These are phyloP conservation scores for Thalassiosira exigua DNA, from an alignment of 352 stramenopile genomes.

Conservation along the genomic window DNA sequence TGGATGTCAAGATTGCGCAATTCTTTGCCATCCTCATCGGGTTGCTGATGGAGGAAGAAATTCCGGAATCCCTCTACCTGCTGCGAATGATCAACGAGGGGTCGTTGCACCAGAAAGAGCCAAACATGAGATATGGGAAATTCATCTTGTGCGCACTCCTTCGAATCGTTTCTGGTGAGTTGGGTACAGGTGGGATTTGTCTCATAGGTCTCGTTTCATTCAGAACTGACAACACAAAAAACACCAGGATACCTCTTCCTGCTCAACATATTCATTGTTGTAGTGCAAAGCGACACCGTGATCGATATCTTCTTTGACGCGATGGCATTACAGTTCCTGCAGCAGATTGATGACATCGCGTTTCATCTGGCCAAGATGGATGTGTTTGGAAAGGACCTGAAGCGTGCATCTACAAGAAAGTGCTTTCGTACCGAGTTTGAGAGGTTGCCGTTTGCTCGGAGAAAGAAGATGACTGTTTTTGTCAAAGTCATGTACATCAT, in stretches of 20 bases:
- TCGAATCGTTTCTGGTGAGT: not conserved
- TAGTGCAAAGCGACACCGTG: conserved; percentile 22
- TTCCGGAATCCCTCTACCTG: conserved; percentile 10
- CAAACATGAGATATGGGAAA: conserved; percentile 7
- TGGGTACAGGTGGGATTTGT: conserved; percentile 10
- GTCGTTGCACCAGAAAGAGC: not conserved
- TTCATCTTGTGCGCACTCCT: conserved; percentile 6
- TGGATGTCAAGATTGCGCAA: conserved; percentile 12
- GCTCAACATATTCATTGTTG: conserved; percentile 40
- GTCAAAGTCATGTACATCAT: conserved; percentile 14
- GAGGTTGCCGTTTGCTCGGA: not conserved
- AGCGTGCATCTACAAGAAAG: conserved; percentile 3
- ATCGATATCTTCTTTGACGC: conserved; percentile 40
- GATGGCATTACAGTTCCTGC: conserved; percentile 20
- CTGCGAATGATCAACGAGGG: conserved; percentile 9
- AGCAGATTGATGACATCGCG: conserved; percentile 25
- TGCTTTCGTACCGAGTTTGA: conserved; percentile 9
- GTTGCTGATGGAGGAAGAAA: conserved; percentile 26
- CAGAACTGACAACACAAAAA: too few relatives aligned
- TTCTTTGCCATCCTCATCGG: conserved; percentile 17
- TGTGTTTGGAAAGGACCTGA: conserved; percentile 23
- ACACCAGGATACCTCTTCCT: conserved; percentile 38
- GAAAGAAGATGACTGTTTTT: conserved; percentile 19
- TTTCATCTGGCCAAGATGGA: conserved; percentile 20
- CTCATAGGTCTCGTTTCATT: too few relatives aligned